Evolutionary conservation across 73 alveolate genomes (phyloP), one percentile per base, ranked within the genome.

Genomic region (Paramecium caudatum): DNA sequence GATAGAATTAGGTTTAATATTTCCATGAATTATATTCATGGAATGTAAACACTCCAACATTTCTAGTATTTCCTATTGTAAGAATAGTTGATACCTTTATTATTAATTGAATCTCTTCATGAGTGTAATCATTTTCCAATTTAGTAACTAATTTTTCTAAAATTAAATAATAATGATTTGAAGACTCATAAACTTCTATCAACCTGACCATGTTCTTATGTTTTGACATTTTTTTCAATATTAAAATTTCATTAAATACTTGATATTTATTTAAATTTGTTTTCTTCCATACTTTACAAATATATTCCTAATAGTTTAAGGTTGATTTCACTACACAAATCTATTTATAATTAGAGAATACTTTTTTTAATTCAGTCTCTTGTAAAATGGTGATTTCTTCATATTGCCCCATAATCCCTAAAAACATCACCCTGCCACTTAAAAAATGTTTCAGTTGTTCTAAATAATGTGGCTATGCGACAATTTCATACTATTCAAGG

Each of bases 401-500:
- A 50, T 50, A 50, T 50, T 25, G 6, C 5, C 13, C 33, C 0
- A 39, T 17, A 25, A 39, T 39, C 21, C 78, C 78, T 50, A 50
- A 50, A 17, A 25, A 50, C 45, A 50, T 50, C 7, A 50, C 78
- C 13, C 43, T 15, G 13, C 78, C 21, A 50, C 30, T 39, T 19
- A 50, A 50, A 4, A 17, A 19, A 39, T 50, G 21, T 50, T 50
- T 50, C 23, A 50, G 30, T 50, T 50, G 21, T 50, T 50, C 78
- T 19, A 50, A 3, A 6, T 50, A n/a, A n/a, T n/a, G n/a, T n/a
- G n/a, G n/a, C n/a, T n/a, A n/a, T n/a, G n/a, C n/a, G n/a, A n/a
- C 80, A 55, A 55, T 55, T 19, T 23, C 9, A 55, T 43, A 55
- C 16, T 55, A 3, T 55, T 55, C 80, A 55, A 55, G 80, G 3